Base-by-base conservation (phyloP, 2,329 filamentous ascomycete species). In the Tothia fuscella region DNA sequence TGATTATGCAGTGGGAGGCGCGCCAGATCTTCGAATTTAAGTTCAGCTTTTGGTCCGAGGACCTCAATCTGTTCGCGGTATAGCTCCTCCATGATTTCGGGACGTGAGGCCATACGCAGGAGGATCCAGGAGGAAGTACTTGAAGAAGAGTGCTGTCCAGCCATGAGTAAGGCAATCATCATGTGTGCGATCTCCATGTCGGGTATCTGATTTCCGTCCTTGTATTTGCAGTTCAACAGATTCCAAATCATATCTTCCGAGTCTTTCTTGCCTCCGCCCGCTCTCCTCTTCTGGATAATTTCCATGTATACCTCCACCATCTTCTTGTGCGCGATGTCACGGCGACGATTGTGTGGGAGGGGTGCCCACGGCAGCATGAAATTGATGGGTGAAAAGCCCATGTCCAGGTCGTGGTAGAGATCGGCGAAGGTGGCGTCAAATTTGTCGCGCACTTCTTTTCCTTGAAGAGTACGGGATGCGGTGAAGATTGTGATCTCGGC, bases 111-210 rank as follows among this genome's bases (percentile, higher is more conserved):
- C 28, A 93, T 75, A 49, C 80, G 81, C 30, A 93, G 72, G 59
- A 91, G 72, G 53, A 93, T 87, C 84, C 86, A 93, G 29, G 84
- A 76, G 53, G 77, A 80, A 29, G 83, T 88, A 16, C 84, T 86
- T 3, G 85, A 85, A 2, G 84, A 89, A 2, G 82, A 89, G 66
- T 93, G 86, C 59, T 93, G 86, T 43, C 86, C 86, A 45, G 84
- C 86, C 85, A 93, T 93, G 47, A 93, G 76, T 17, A 93, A 72
- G 5, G 85, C 85, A 61, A 93, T 93, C 83, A 93, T 89, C 75
- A 93, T 89, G 64, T 91, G 82, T 17, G 86, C 85, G 45, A 93
- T 74, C 61, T 93, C 85, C 53, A 81, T 72, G 56, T 93, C 86
- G 13, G 86, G 81, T n/a, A 93, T 71, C 5, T 70, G 69, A 29